Conservation (phyloP, 495 filamentous ascomycete species). For the Lophiotrema nucula region DNA sequence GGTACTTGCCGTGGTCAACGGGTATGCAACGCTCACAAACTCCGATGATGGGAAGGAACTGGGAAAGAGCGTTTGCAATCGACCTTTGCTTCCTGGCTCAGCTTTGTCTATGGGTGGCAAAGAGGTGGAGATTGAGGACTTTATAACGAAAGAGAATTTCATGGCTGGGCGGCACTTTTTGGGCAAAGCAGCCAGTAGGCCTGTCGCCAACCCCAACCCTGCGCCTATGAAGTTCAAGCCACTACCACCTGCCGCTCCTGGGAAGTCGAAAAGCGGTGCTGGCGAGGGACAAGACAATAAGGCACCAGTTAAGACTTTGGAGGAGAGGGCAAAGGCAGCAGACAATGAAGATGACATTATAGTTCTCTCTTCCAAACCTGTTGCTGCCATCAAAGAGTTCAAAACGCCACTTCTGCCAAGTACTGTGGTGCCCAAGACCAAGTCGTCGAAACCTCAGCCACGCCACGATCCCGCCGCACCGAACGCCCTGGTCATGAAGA, state of each 20-base stretch:
- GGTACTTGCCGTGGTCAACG: constrained; percentile 56
- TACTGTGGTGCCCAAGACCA: constrained; percentile 50
- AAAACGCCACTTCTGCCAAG: constrained; percentile 61
- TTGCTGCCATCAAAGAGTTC: constrained; percentile 43
- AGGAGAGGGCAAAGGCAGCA: not conserved
- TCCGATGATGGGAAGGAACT: constrained; percentile 61
- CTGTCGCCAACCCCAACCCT: not conserved
- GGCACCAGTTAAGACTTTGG: not conserved
- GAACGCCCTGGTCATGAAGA: constrained; percentile 69
- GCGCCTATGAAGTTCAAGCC: not conserved
- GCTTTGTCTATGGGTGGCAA: constrained; percentile 67
- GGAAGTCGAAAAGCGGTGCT: not conserved
- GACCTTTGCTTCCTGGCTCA: constrained; percentile 59
- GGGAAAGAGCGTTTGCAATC: constrained; percentile 57
- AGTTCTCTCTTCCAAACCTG: not conserved
- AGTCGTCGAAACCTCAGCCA: constrained; percentile 51
- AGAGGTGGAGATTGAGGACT: constrained; percentile 70
- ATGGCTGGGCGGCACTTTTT: constrained; percentile 58
- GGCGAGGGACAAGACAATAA: not conserved
- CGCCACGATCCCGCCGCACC: constrained; percentile 65
- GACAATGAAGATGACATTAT: not conserved
- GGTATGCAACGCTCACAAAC: constrained; percentile 64
- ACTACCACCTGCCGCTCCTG: not conserved
- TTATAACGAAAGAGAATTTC: constrained; percentile 63
- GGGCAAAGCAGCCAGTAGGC: constrained; percentile 12